These are phyloP conservation scores for Nepenthes gracilis DNA, from an alignment of 148 eudicot genomes.

Conservation along the genomic window DNA sequence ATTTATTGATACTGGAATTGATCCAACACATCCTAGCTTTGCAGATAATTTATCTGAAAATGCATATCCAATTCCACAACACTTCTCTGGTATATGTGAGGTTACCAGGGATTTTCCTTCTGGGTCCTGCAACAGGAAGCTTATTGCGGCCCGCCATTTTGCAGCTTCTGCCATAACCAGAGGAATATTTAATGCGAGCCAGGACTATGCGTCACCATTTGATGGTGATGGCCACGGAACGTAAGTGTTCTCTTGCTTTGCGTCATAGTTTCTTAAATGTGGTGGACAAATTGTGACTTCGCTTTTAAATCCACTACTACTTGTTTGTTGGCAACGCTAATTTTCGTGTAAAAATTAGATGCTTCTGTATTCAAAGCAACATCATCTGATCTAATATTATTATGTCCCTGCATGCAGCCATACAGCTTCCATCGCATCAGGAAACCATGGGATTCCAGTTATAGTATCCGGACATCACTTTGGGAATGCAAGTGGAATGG, in stretches of 20 bases:
- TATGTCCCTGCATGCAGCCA: conserved; percentile 41
- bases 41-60: conserved; percentile 49
- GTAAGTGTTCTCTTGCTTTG: conserved; percentile 39
- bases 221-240: conserved; percentile 99
- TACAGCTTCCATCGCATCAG: conserved; percentile 93
- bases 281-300: neutral
- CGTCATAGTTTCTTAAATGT: conserved; percentile 2
- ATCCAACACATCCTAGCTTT: conserved; percentile 88
- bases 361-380: too few species aligned
- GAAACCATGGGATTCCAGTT: conserved; percentile 94
- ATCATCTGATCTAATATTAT: neutral
- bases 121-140: conserved; percentile 97
- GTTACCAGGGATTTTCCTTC: conserved; percentile 93
- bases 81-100: conserved; percentile 90
- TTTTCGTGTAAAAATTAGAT: too few species aligned
- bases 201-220: conserved; percentile 97
- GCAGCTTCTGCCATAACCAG: conserved; percentile 98
- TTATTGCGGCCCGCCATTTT: conserved; percentile 94
- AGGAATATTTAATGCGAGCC: conserved; percentile 83
- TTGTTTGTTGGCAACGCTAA: neutral
- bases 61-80: conserved; percentile 73
- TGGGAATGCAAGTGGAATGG: conserved; percentile 99
- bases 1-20: conserved; percentile 89
- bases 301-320: neutral
- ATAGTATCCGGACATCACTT: conserved; percentile 81